Percentiles rank a stretch among this genome's conserved stretches.
phyloP scores from a whole-genome alignment of 1,139 yeast species.

The Yamadazyma epiphylla region DNA sequence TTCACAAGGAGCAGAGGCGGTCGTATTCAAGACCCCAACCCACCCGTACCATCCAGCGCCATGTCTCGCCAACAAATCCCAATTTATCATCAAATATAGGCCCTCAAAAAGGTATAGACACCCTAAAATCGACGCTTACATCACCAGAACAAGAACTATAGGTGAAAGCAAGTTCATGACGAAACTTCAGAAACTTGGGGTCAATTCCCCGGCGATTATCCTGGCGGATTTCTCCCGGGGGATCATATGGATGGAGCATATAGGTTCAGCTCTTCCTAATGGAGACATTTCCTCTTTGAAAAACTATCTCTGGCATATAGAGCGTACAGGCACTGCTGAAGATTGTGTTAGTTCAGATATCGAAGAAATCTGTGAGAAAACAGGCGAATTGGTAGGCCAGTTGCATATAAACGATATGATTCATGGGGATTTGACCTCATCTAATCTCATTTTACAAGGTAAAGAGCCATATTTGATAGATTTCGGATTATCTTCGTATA shows the following conservation, averaged over 20 bases:
- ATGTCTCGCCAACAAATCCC: conserved; percentile 14
- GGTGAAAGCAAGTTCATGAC: conserved; percentile 80
- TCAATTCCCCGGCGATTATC: conserved; percentile 66
- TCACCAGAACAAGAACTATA: conserved; percentile 77
- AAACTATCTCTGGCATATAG: conserved; percentile 67
- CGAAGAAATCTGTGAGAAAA: conserved; percentile 38
- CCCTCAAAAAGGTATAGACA: conserved; percentile 91
- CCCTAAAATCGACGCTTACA: conserved; percentile 67
- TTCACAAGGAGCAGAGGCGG: conserved; percentile 96
- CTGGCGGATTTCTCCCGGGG: conserved; percentile 78
- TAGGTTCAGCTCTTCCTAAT: conserved; percentile 51
- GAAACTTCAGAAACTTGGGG: conserved; percentile 51
- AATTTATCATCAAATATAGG: conserved; percentile 74
- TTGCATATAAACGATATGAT: conserved; percentile 76
- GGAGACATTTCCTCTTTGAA: conserved; percentile 58
- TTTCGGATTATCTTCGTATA: conserved; percentile 83
- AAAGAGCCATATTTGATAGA: conserved; percentile 71
- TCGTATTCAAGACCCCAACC: conserved; percentile 58
- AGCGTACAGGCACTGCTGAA: conserved; percentile 22
- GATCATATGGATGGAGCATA: conserved; percentile 81
- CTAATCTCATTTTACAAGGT: conserved; percentile 62
- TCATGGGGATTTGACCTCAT: conserved; percentile 94
- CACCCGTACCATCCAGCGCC: conserved; percentile 57
- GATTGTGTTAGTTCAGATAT: conserved; percentile 35
- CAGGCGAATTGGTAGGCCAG: conserved; percentile 68